Percentiles rank a stretch among this genome's conserved stretches.
These are phyloP conservation scores for Plasmodium reichenowi DNA, from an alignment of 169 alveolate genomes.

Conservation along the genomic window DNA sequence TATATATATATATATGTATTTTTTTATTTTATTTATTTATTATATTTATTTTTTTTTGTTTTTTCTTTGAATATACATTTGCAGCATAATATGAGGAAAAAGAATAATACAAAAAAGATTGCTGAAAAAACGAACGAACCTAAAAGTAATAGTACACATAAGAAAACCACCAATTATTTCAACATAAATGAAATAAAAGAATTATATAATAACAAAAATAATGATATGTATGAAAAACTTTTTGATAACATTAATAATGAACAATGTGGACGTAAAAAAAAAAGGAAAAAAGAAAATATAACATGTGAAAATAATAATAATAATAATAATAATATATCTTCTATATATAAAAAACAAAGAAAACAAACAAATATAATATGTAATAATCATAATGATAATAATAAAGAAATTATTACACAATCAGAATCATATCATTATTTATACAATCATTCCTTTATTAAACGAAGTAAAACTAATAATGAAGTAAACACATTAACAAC, in stretches of 20 bases:
- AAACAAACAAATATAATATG: not conserved
- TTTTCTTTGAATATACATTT: too few species aligned
- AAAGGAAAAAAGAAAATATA: slow-evolving; percentile 34
- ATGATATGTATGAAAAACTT: slow-evolving; percentile 38
- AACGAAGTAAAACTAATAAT: not conserved
- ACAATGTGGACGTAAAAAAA: slow-evolving; percentile 9
- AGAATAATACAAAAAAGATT: slow-evolving; percentile 3
- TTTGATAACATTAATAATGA: slow-evolving; percentile 9
- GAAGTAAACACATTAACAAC: not conserved
- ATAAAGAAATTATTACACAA: slow-evolving; percentile 1
- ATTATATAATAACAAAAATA: slow-evolving; percentile 13
- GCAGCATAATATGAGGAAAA: slow-evolving; percentile 39
- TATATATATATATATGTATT: not conserved
- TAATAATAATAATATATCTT: not conserved
- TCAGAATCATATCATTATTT: not conserved
- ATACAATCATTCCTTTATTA: slow-evolving; percentile 6
- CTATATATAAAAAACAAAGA: not conserved
- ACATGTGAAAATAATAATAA: not conserved
- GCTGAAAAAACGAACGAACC: slow-evolving; percentile 13
- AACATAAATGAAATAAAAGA: slow-evolving; percentile 43
- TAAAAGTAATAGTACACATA: slow-evolving; percentile 14
- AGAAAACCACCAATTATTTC: slow-evolving; percentile 38
- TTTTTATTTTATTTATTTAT: not conserved
- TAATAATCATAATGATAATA: not conserved
- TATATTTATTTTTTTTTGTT: too few species aligned